phyloP scores from a whole-genome alignment of 495 filamentous ascomycete species.

The Melanomma pulvis-pyrius region DNA sequence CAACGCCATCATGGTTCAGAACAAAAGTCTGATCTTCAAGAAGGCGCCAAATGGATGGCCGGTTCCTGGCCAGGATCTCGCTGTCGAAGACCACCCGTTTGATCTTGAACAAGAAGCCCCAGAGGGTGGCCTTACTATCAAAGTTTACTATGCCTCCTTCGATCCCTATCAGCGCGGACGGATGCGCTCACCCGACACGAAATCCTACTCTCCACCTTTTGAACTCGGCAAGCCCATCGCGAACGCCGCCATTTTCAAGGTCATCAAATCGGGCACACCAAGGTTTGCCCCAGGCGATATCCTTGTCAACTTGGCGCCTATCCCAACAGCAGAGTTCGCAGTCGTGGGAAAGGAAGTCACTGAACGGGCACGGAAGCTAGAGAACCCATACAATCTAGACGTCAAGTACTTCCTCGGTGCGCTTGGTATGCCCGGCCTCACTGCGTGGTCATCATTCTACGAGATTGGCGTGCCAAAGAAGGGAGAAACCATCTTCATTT shows the following conservation, averaged over 20 bases:
- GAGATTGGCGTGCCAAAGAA: slow-evolving; percentile 83
- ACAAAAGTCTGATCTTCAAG: slow-evolving; percentile 84
- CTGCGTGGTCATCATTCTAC: slow-evolving; percentile 78
- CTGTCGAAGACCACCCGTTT: slow-evolving; percentile 67
- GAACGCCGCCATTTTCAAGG: slow-evolving; percentile 43
- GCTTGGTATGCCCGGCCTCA: slow-evolving; percentile 86
- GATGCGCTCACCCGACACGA: slow-evolving; percentile 45
- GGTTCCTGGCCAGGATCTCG: slow-evolving; percentile 71
- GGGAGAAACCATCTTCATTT: slow-evolving; percentile 88
- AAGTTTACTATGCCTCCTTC: slow-evolving; percentile 77
- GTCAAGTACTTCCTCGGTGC: slow-evolving; percentile 68
- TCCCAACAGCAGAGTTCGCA: slow-evolving; percentile 44
- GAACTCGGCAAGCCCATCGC: slow-evolving; percentile 47
- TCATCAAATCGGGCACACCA: slow-evolving; percentile 43
- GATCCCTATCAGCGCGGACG: slow-evolving; percentile 88
- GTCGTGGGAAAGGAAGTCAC: slow-evolving; percentile 32
- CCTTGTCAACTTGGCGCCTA: slow-evolving; percentile 10
- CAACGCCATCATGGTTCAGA: slow-evolving; percentile 52
- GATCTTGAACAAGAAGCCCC: slow-evolving; percentile 67
- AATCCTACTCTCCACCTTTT: slow-evolving; percentile 48
- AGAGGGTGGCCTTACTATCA: slow-evolving; percentile 67
- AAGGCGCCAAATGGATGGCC: slow-evolving; percentile 69
- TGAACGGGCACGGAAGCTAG: slow-evolving; percentile 41
- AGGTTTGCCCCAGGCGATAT: slow-evolving; percentile 46
- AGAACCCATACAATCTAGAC: slow-evolving; percentile 67